Base-by-base conservation (phyloP, 2,329 filamentous ascomycete genomes). In the Penicillium sp. region DNA sequence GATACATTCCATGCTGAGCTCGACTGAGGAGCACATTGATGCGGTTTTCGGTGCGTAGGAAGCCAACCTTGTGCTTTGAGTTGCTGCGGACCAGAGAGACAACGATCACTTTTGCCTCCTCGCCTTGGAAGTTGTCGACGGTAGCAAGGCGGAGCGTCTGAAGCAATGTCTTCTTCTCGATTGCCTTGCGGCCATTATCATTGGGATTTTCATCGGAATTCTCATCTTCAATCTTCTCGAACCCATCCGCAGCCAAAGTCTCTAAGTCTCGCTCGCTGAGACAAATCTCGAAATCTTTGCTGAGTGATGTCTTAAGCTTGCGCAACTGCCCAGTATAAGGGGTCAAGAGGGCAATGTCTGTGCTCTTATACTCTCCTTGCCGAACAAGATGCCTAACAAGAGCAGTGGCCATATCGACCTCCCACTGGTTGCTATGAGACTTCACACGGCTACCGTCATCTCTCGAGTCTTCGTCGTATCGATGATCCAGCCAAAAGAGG, bases 91-190 rank as follows among this genome's bases (percentile, higher is more conserved):
- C 86, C 0, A 91, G 76, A 0, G 85, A 88, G 0, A 90, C 74
- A 1, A 91, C 75, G 1, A 91, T 77, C 16, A 91, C 75, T 45
- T 88, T 85, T 13, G 83, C 84, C 66, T 91, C 88, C 62, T 91
- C 87, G 1, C 88, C 88, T 63, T 91, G 86, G 53, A 89, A 91
- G 60, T 90, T 90, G 67, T 89, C 86, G 0, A 89, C 81, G 0
- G 86, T 89, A 0, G 85, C 84, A 0, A 86, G 47, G 10, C 61
- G 50, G 29, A 63, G 51, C 11, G 55, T 57, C 50, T 63, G 44
- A 3, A 63, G 61, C 33, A 35, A 35, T 2, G 33, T n/a, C 33
- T 35, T 35, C 14, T 35, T 35, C 14, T 35, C 33, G 14, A 35
- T 16, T 6, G 33, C 14, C 14, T 35, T 35, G 33, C 13, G 33